Base-by-base conservation (phyloP, 768 basidiomycete species). In the Leucocoprinus leucothites region DNA sequence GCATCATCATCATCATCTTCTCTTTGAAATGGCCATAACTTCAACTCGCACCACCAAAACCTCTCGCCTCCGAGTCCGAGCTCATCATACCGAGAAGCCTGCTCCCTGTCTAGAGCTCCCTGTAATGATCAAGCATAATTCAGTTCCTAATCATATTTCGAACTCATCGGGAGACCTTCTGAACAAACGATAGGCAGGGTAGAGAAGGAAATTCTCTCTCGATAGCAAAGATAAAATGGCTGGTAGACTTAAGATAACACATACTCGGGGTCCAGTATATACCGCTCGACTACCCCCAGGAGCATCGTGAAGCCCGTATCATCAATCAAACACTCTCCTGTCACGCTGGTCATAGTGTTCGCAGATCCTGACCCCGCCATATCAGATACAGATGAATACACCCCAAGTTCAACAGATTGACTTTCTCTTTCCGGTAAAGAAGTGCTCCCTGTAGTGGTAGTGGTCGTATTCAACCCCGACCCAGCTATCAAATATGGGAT, bases 231-330 rank as follows among this genome's bases (percentile, higher is more conserved):
- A 35, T 14, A 31, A 47, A 40, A 26, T 22, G 11, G 7, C 49
- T 16, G 16, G 28, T 11, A 42, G 31, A 28, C 48, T 24, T 48
- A 62, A 67, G 67, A 73, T 51, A 22, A 35, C 25, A 13, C 18
- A 35, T 35, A 48, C 47, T 35, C 47, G 41, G 47, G 48, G 40
- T 48, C 51, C 40, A 58, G 26, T 19, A 60, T 51, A 50, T 67
- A 72, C 45, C 67, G 66, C 53, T 76, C 76, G 16, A 74, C 64
- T 3, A 72, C 65, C 13, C 69, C 71, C 48, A 78, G 61, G 28
- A 78, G 49, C 71, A 76, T 75, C 45, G 63, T 66, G 56, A 71
- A 70, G 40, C 61, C 69, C 44, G 70, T 65, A 34, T 75, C 72
- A 64, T 76, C 74, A 41, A 73, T 57, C 47, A 64, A 46, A 44